Percentiles rank a stretch among this genome's conserved stretches.
Conservation (phyloP, 805 yeast species). For the Dipodascopsis uninucleata region DNA sequence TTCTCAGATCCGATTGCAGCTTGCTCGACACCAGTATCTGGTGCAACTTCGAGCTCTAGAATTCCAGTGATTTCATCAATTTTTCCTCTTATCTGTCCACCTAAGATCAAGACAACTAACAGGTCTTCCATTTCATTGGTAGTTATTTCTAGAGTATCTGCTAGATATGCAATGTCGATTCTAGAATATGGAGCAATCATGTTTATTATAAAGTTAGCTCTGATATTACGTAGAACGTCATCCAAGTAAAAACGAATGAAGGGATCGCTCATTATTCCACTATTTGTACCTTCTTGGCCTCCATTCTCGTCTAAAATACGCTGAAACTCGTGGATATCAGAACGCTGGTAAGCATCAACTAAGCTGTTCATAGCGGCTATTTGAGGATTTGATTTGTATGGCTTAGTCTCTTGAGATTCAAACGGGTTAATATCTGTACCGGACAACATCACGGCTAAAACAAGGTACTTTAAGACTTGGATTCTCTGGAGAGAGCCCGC, state of each 20-base stretch:
- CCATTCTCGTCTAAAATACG: constrained; percentile 18
- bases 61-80: constrained; percentile 31
- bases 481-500: constrained; percentile 62
- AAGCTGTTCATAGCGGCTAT: constrained; percentile 34
- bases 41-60: constrained; percentile 22
- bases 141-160: constrained; percentile 28
- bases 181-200: constrained; percentile 35
- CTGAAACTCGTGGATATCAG: constrained; percentile 29
- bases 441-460: constrained; percentile 55
- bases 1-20: constrained; percentile 24
- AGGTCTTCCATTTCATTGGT: constrained; percentile 26
- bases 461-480: constrained; percentile 56
- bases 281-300: constrained; percentile 11
- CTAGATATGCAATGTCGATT: constrained; percentile 32
- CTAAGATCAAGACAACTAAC: constrained; percentile 32
- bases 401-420: constrained; percentile 66
- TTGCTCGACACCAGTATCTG: constrained; percentile 25
- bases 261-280: constrained; percentile 29
- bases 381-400: constrained; percentile 41
- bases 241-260: constrained; percentile 28
- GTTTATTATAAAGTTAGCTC: constrained; percentile 32
- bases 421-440: constrained; percentile 63
- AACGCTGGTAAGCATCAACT: constrained; percentile 37
- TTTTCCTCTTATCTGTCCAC: constrained; percentile 32
- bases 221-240: constrained; percentile 31